These are phyloP conservation scores for Lentithecium fluviatile DNA, from an alignment of 495 filamentous ascomycete species.

Conservation along the genomic window DNA sequence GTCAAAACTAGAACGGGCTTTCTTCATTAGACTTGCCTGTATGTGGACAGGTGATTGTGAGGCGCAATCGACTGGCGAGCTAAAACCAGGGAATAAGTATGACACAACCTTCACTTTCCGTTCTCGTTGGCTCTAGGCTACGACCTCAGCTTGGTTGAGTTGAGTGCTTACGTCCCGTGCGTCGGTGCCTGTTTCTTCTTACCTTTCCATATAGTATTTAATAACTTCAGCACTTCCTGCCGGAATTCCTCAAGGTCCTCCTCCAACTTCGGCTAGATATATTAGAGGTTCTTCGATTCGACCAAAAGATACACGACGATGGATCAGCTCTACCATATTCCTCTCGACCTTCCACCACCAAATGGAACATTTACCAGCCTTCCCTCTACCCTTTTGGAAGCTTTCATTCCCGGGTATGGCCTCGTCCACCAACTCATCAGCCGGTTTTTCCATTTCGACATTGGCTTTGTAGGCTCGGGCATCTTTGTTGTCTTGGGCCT, in stretches of 20 bases:
- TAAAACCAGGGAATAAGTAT: too few species aligned
- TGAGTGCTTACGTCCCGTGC: too few species aligned
- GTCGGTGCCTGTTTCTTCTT: too few species aligned
- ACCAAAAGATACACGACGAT: constrained; percentile 1
- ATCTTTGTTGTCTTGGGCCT: constrained; percentile 49
- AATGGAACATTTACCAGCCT: constrained; percentile 31
- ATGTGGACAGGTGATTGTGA: too few species aligned
- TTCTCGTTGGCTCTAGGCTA: too few species aligned
- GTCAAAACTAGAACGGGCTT: too few species aligned
- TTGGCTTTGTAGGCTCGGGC: constrained; percentile 67
- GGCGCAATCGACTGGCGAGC: too few species aligned
- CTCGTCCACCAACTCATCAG: constrained; percentile 59
- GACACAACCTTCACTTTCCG: too few species aligned
- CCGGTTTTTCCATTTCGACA: constrained; percentile 65
- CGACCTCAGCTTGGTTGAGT: too few species aligned
- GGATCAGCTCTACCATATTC: constrained; percentile 15
- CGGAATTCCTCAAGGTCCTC: neutral
- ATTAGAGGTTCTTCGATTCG: neutral
- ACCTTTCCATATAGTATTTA: too few species aligned
- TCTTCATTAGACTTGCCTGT: too few species aligned
- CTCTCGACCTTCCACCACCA: constrained; percentile 1
- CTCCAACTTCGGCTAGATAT: neutral
- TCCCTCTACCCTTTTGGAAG: constrained; percentile 58
- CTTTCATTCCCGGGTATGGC: constrained; percentile 72
- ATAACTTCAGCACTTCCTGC: too few species aligned